Base-by-base conservation (phyloP, 108 stramenopile species). In the Nitzschia palea region DNA sequence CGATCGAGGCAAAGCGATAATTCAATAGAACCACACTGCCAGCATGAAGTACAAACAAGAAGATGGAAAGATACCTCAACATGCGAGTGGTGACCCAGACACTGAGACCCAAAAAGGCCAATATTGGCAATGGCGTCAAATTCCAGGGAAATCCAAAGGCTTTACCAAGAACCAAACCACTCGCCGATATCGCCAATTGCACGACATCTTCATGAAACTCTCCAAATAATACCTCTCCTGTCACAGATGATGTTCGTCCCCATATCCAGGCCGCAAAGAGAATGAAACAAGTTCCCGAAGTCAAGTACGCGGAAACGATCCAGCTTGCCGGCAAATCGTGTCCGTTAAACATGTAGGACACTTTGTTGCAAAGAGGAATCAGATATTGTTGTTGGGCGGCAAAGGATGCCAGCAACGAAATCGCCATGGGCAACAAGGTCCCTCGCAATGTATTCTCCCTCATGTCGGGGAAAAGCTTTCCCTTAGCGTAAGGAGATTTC, bases 141-240 rank as follows among this genome's bases (percentile, higher is more conserved):
- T 67, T 78, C 87, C 90, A 92, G 1, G 86, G 83, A 44, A 88
- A 76, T 44, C 87, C 84, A 45, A 85, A 80, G 32, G 82, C 86
- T 44, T 85, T 80, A 4, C 86, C 90, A 15, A 82, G 61, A 29
- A 78, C 68, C 61, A 87, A 28, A 0, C 87, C 82, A 20, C 73
- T 55, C 3, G 62, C 40, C 0, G 82, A 83, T 54, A 92, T 60
- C 2, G 76, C 28, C 12, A 89, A 43, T 63, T 92, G 90, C 22
- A 92, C 81, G 8, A 86, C 71, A 60, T 92, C 90, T 37, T 92
- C 90, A 55, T 92, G 90, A 44, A 87, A 92, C 55, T 92, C 90
- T 53, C 88, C 90, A 45, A 89, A 70, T 29, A 92, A 56, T 42
- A 61, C 74, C 32, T 82, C 75, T 34, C 71, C 73, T 2, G 82